Percentiles rank a stretch among this genome's conserved stretches.
Evolutionary conservation across 2,329 filamentous ascomycete species (phyloP).

Genomic region (Phialophora verrucosa): DNA sequence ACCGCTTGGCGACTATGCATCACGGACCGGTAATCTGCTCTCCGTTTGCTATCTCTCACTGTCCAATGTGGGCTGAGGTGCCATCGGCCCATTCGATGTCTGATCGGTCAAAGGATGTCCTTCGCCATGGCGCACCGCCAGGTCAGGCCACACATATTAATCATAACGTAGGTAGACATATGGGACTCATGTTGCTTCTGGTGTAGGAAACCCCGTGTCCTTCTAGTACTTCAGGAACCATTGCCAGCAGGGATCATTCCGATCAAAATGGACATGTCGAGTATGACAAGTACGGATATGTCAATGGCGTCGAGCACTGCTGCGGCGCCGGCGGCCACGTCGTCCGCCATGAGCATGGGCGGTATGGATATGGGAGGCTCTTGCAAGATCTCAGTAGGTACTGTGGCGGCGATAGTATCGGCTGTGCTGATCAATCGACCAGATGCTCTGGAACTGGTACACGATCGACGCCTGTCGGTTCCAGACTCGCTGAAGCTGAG

Average conservation of each 20-base stretch:
- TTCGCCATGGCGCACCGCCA: background rate
- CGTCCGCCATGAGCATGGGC: conserved; percentile 9
- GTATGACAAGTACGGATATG: conserved; percentile 12
- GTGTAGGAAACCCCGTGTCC: background rate
- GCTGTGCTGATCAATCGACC: background rate
- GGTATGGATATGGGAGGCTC: conserved; percentile 10
- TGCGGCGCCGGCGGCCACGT: conserved; percentile 8
- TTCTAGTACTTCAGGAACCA: background rate
- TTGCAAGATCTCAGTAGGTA: conserved; percentile 18
- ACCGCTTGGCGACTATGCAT: background rate
- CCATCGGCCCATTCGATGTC: background rate
- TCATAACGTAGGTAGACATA: background rate
- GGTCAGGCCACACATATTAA: background rate
- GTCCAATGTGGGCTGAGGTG: background rate
- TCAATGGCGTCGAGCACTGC: conserved; percentile 14
- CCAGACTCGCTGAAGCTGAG: conserved; percentile 56
- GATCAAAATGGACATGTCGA: conserved; percentile 10
- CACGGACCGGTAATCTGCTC: background rate
- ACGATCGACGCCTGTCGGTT: conserved; percentile 58
- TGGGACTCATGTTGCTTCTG: background rate
- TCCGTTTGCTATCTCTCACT: background rate
- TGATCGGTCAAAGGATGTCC: no score
- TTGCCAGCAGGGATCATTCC: background rate
- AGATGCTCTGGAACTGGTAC: conserved; percentile 78
- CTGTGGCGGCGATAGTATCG: conserved; percentile 3